Evolutionary conservation across 768 basidiomycete genomes (phyloP).

Genomic region (Fomitopsis pulvina): DNA sequence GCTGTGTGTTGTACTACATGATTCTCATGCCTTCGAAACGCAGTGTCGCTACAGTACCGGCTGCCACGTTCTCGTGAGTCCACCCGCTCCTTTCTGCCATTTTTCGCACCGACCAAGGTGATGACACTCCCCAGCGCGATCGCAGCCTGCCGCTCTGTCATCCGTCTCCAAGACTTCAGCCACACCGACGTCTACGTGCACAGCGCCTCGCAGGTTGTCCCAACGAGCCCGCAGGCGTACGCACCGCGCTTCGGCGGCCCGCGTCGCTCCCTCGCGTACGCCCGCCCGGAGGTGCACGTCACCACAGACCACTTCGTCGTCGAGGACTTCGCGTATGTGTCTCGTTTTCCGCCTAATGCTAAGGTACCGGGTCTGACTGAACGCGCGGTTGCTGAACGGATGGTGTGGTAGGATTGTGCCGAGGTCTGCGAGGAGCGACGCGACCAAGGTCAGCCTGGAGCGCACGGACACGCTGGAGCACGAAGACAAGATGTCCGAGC

Average conservation of each 20-base stretch:
- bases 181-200: slow-evolving; percentile 25
- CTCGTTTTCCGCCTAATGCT: not conserved
- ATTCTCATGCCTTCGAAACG: slow-evolving; percentile 3
- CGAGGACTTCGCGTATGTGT: slow-evolving; percentile 36
- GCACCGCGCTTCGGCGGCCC: slow-evolving; percentile 8
- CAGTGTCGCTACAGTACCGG: slow-evolving; percentile 55
- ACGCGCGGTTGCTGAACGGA: not conserved
- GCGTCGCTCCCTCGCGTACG: not conserved
- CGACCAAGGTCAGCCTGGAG: not conserved
- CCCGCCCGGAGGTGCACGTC: slow-evolving; percentile 44
- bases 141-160: slow-evolving; percentile 63
- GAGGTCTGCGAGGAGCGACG: not conserved
- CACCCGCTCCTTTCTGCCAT: not conserved
- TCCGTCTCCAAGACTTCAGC: slow-evolving; percentile 52
- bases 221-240: not conserved
- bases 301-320: slow-evolving; percentile 57
- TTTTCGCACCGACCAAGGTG: not conserved
- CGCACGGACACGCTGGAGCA: not conserved
- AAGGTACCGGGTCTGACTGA: not conserved
- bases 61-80: slow-evolving; percentile 57
- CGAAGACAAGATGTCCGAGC: not conserved
- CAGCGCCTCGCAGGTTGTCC: slow-evolving; percentile 10
- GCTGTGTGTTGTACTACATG: not conserved
- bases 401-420: not conserved
- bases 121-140: slow-evolving; percentile 29